Evolutionary conservation across 257 asterid species (phyloP), one percentile per base, ranked within the genome.

Genomic region (Pogostemon cablin): DNA sequence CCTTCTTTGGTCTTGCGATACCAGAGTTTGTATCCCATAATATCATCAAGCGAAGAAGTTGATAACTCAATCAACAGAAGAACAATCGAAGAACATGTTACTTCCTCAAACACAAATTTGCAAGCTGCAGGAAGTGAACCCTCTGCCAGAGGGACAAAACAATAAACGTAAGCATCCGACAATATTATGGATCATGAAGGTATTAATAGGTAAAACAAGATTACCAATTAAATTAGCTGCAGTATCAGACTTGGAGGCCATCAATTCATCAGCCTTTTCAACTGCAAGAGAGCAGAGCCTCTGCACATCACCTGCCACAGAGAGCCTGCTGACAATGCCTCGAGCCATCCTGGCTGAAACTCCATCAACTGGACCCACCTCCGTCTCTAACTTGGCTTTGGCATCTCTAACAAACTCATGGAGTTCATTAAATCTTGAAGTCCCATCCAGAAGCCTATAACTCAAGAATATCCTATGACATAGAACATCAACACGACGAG

Each of bases 11-110:
- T 73, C 81, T 74, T 88, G 77, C 93, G 83, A 79, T 88, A 90
- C 98, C 97, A 93, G 61, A 90, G 90, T 78, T 90, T 90, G 88
- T 87, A 93, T 80, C 98, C 97, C 85, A 87, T 81, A 70, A 90
- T 79, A 62, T 82, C 86, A 46, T 82, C 79, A 59, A 74, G 34
- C 10, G 83, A 74, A 58, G 85, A 74, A 62, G 83, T 72, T 52
- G 92, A 86, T 65, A 87, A 81, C 71, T 88, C 98, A 52, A 93
- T 86, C 78, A 93, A 81, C 32, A 90, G 82, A 69, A 93, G 85
- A 47, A 86, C 86, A 70, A 85, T 81, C 32, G 98, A 90, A 62
- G 95, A 82, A n/a, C 88, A 82, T 4, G 93, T 82, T 61, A 93
- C 85, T 80, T 93, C 95, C 82, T 93, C 96, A 46, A 93, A 93